These are phyloP conservation scores for Melanogaster broomeanus DNA, from an alignment of 768 basidiomycete species.

Conservation along the genomic window DNA sequence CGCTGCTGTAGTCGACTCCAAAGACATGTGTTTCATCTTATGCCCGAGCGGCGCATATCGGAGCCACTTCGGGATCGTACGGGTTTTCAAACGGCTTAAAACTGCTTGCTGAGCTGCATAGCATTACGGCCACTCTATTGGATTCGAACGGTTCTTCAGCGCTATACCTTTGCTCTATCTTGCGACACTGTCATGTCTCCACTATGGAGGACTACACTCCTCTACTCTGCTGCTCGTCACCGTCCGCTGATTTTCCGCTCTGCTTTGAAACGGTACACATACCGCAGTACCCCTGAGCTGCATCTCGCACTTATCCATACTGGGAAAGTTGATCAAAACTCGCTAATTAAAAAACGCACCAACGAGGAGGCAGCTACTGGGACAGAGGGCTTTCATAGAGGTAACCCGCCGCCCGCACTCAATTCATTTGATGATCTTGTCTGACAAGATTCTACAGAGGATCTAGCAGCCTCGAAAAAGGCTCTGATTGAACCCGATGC, in stretches of 20 bases:
- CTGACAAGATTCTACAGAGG: constrained; percentile 21
- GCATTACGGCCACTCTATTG: too few relatives aligned
- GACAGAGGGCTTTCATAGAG: constrained; percentile 38
- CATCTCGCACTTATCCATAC: constrained; percentile 24
- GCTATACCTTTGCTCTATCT: too few relatives aligned
- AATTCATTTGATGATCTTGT: not conserved
- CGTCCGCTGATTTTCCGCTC: constrained; percentile 9
- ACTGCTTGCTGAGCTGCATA: not conserved
- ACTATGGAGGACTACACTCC: constrained; percentile 2
- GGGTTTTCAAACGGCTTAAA: constrained; percentile 25
- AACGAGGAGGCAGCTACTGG: constrained; percentile 26
- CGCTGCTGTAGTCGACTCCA: not conserved
- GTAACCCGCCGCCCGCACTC: constrained; percentile 13
- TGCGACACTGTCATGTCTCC: constrained; percentile 6
- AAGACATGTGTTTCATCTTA: not conserved
- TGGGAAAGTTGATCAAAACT: constrained; percentile 19
- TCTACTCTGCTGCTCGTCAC: constrained; percentile 9
- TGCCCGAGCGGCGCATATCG: constrained; percentile 12
- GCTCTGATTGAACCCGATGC: constrained; percentile 36
- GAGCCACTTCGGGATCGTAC: constrained; percentile 22
- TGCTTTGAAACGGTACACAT: constrained; percentile 7
- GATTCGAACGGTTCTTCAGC: too few relatives aligned
- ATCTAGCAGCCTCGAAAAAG: constrained; percentile 19
- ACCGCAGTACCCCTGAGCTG: constrained; percentile 3
- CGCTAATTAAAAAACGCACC: constrained; percentile 23